A percentile compares a stretch with the other conserved stretches of the same genome.
Conservation (phyloP, 2,329 filamentous ascomycete genomes). For the Penicillium olsonii region DNA sequence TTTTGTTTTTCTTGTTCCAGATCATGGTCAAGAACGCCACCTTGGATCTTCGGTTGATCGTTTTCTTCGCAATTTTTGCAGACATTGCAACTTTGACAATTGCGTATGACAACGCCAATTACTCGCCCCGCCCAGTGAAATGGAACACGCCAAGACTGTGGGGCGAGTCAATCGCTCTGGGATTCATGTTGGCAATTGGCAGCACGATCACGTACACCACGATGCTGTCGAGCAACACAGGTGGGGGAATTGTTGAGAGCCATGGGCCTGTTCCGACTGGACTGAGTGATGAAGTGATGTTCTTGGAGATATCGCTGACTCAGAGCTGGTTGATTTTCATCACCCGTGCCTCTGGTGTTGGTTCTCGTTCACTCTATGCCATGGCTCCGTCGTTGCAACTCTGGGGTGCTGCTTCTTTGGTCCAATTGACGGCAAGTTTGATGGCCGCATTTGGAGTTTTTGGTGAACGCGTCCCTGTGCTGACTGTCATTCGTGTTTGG, state of each 20-base stretch:
- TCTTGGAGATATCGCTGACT: conserved; percentile 85
- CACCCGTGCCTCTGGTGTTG: conserved; percentile 76
- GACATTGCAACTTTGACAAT: conserved; percentile 91
- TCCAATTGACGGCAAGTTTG: conserved; percentile 81
- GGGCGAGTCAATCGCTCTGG: conserved; percentile 86
- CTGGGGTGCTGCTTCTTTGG: conserved; percentile 74
- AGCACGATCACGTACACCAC: conserved; percentile 90
- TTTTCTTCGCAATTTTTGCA: conserved; percentile 93
- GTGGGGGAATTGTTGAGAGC: conserved; percentile 84
- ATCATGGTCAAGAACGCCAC: conserved; percentile 83
- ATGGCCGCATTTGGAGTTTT: conserved; percentile 89
- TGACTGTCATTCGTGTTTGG: conserved; percentile 86
- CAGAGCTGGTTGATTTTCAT: conserved; percentile 98
- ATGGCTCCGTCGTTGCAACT: conserved; percentile 87
- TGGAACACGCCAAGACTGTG: conserved; percentile 94
- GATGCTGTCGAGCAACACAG: conserved; percentile 64
- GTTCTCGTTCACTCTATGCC: conserved; percentile 73
- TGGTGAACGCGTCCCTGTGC: conserved; percentile 64
- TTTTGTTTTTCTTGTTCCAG: conserved; percentile 90
- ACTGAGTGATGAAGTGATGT: conserved; percentile 74
- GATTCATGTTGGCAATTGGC: conserved; percentile 75
- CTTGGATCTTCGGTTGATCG: conserved; percentile 82
- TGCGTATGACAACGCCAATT: conserved; percentile 90
- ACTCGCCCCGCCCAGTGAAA: conserved; percentile 82
- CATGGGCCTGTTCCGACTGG: conserved; percentile 61